Conservation (phyloP, 2,329 filamentous ascomycete genomes). For the Penicillium sp. region DNA sequence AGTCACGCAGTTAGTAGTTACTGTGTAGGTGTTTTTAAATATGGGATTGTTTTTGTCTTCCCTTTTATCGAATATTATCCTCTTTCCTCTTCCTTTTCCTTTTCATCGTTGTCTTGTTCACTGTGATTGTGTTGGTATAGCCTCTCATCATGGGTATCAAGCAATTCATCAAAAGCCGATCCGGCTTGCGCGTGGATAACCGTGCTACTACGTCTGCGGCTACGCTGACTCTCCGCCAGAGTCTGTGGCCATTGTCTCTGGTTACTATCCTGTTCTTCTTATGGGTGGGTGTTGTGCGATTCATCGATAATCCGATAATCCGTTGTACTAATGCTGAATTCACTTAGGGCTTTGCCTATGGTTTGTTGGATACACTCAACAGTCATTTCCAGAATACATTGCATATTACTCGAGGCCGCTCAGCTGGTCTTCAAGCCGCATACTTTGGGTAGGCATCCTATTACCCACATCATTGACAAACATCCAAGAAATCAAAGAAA, state of each 20-base stretch:
- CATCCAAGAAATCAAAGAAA: no score
- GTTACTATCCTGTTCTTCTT: slow-evolving; percentile 52
- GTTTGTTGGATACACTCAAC: slow-evolving; percentile 50
- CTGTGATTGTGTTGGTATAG: neutral
- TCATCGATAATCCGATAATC: neutral
- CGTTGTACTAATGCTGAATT: neutral
- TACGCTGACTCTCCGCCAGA: slow-evolving; percentile 44
- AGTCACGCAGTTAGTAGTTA: no score
- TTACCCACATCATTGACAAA: neutral
- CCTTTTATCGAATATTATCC: neutral
- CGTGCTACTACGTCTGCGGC: slow-evolving; percentile 40
- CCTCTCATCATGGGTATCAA: slow-evolving; percentile 28
- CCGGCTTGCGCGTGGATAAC: slow-evolving; percentile 34
- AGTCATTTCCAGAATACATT: slow-evolving; percentile 58
- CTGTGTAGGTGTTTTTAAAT: no score
- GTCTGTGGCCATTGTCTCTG: slow-evolving; percentile 42
- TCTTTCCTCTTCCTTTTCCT: neutral
- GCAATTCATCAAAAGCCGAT: slow-evolving; percentile 31
- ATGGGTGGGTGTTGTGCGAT: slow-evolving; percentile 40
- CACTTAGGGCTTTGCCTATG: slow-evolving; percentile 46
- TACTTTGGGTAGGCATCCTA: slow-evolving; percentile 56
- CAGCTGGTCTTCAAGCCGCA: slow-evolving; percentile 60
- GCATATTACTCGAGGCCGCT: slow-evolving; percentile 53
- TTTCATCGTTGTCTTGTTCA: neutral
- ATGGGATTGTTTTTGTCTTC: neutral